Conservation (phyloP, 2,329 filamentous ascomycete genomes). For the Mycosphaerella arachidis region DNA sequence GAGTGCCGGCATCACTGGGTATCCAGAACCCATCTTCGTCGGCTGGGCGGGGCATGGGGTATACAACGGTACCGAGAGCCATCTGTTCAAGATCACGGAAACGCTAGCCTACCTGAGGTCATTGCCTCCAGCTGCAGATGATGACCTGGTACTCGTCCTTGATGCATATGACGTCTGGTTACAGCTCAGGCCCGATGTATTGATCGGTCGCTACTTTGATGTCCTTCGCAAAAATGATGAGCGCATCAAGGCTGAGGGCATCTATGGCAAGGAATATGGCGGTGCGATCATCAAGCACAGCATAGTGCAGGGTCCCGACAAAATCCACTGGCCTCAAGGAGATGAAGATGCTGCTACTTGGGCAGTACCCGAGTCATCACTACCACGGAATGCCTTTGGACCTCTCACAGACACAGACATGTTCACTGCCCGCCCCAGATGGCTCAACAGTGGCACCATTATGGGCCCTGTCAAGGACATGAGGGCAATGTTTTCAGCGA, state of each 20-base stretch:
- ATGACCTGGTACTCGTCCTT: slow-evolving; percentile 59
- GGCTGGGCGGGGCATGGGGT: slow-evolving; percentile 24
- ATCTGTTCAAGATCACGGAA: slow-evolving; percentile 29
- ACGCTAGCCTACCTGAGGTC: slow-evolving; percentile 25
- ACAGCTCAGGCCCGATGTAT: slow-evolving; percentile 59
- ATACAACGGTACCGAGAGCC: slow-evolving; percentile 32
- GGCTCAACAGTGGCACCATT: slow-evolving; percentile 36
- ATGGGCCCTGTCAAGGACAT: slow-evolving; percentile 39
- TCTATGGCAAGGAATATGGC: slow-evolving; percentile 11
- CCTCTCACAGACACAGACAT: slow-evolving; percentile 36
- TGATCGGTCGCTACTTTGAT: slow-evolving; percentile 59
- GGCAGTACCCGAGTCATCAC: slow-evolving; percentile 26
- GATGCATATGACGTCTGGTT: slow-evolving; percentile 63
- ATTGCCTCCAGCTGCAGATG: slow-evolving; percentile 21
- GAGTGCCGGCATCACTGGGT: slow-evolving; percentile 23
- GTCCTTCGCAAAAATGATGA: slow-evolving; percentile 51
- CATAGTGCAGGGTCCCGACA: slow-evolving; percentile 31
- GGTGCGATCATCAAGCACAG: slow-evolving; percentile 20
- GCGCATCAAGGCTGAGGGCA: slow-evolving; percentile 29
- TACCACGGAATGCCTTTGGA: slow-evolving; percentile 20
- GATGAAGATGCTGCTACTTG: slow-evolving; percentile 24
- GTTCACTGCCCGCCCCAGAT: slow-evolving; percentile 42
- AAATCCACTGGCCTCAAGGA: slow-evolving; percentile 30
- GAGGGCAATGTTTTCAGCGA: slow-evolving; percentile 32
- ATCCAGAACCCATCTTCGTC: slow-evolving; percentile 26